Conservation (phyloP, 192 early-diverging fungal genomes). For the Backusella macrospora region DNA sequence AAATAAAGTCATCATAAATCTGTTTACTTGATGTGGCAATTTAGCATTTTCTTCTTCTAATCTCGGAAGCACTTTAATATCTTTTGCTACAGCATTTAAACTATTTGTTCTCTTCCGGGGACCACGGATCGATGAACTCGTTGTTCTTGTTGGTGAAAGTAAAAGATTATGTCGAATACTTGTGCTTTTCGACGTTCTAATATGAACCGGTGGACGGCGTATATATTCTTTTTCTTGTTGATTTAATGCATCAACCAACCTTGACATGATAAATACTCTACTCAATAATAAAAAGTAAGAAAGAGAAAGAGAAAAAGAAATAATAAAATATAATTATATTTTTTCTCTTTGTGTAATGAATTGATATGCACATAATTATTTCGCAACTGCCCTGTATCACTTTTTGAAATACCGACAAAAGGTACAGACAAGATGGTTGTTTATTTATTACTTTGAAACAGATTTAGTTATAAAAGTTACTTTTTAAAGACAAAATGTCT, state of each 20-base stretch:
- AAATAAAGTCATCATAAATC: background rate
- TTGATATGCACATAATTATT: background rate
- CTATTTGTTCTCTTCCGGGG: conserved; percentile 19
- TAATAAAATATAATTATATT: too few relatives aligned
- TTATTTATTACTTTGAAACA: too few relatives aligned
- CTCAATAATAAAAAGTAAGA: background rate
- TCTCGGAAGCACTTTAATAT: conserved; percentile 39
- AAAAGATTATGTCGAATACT: conserved; percentile 18
- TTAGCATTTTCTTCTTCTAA: conserved; percentile 61
- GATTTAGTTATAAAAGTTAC: too few relatives aligned
- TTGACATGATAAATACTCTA: background rate
- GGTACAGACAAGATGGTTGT: too few relatives aligned
- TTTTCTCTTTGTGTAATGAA: background rate
- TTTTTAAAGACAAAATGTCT: too few relatives aligned
- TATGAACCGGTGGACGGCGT: conserved; percentile 10
- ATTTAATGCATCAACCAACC: background rate
- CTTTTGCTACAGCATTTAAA: background rate
- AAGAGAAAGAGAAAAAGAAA: background rate
- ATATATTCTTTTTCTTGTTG: conserved; percentile 14
- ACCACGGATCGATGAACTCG: conserved; percentile 8
- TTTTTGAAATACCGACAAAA: background rate
- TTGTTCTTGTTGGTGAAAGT: conserved; percentile 13
- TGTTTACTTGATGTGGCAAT: conserved; percentile 55
- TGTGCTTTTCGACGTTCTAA: conserved; percentile 13
- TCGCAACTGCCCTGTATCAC: background rate